A percentile compares a stretch with the other conserved stretches of the same genome.
Evolutionary conservation across 2,329 filamentous ascomycete genomes (phyloP).

Genomic region (Beauveria sp.): DNA sequence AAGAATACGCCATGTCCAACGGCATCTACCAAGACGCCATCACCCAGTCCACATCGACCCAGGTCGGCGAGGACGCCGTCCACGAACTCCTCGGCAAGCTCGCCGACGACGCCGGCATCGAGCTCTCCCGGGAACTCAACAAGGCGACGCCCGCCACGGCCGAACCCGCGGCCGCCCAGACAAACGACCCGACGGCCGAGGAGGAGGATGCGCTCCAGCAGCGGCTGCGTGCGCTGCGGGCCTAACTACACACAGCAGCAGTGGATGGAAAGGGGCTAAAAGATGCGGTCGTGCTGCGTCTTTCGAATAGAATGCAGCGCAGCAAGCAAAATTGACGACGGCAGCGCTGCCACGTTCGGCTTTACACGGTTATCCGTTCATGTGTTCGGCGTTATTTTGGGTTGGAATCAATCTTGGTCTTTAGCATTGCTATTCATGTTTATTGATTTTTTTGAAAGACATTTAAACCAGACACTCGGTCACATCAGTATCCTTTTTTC

Average conservation of each 20-base stretch:
- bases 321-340: background rate
- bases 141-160: constrained; percentile 47
- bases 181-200: constrained; percentile 63
- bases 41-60: constrained; percentile 62
- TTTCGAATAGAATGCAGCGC: background rate
- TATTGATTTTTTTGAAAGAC: background rate
- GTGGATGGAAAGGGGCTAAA: background rate
- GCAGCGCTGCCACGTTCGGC: background rate
- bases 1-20: constrained; percentile 57
- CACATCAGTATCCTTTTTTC: background rate
- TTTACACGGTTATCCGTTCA: background rate
- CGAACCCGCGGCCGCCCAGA: constrained; percentile 50
- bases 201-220: constrained; percentile 69
- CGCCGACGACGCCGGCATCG: constrained; percentile 80
- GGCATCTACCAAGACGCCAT: constrained; percentile 84
- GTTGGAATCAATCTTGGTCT: background rate
- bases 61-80: constrained; percentile 75
- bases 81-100: constrained; percentile 79
- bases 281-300: background rate
- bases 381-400: constrained; percentile 6
- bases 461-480: background rate
- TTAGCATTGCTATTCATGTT: background rate
- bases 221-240: constrained; percentile 47
- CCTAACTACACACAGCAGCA: constrained; percentile 24
- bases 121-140: constrained; percentile 68